phyloP scores from a whole-genome alignment of 306 rosid species.

The Dryas alaskensis region DNA sequence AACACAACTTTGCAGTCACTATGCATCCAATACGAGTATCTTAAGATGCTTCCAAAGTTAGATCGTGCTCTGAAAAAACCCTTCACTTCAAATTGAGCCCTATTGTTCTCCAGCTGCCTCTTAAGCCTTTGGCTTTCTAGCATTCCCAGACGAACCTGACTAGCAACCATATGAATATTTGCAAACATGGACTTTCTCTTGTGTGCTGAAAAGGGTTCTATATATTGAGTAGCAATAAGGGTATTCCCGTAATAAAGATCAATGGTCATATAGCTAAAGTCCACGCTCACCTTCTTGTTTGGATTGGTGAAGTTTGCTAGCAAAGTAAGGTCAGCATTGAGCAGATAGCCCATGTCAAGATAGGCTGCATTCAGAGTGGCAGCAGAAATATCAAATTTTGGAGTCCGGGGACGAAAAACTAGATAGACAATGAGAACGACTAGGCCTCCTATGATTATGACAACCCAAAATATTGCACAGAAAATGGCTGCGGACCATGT shows the following conservation, averaged over 20 bases:
- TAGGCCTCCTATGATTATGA: slow-evolving; percentile 75
- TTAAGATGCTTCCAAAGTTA: slow-evolving; percentile 57
- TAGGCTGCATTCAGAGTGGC: slow-evolving; percentile 78
- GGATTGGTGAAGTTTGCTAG: slow-evolving; percentile 89
- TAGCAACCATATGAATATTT: slow-evolving; percentile 55
- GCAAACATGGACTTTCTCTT: slow-evolving; percentile 50
- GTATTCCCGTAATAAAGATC: slow-evolving; percentile 64
- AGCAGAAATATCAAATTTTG: slow-evolving; percentile 60
- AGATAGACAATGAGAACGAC: slow-evolving; percentile 75
- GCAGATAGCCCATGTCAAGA: slow-evolving; percentile 84
- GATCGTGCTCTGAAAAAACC: slow-evolving; percentile 69
- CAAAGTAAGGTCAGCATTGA: slow-evolving; percentile 77
- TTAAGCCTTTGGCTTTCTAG: slow-evolving; percentile 46
- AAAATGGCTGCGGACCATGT: slow-evolving; percentile 58
- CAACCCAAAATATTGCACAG: slow-evolving; percentile 73
- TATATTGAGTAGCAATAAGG: slow-evolving; percentile 57
- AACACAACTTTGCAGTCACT: slow-evolving; percentile 51
- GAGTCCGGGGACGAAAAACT: slow-evolving; percentile 74
- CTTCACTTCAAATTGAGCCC: slow-evolving; percentile 47
- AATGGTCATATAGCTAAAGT: slow-evolving; percentile 62
- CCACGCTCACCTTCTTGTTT: slow-evolving; percentile 74
- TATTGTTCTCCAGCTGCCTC: slow-evolving; percentile 63
- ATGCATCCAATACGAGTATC: slow-evolving; percentile 67
- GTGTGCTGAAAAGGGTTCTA: slow-evolving; percentile 69
- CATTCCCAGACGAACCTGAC: slow-evolving; percentile 69